A percentile compares a stretch with the other conserved stretches of the same genome.
Evolutionary conservation across 2,329 filamentous ascomycete genomes (phyloP).

Genomic region (Incumbomyces lentus): DNA sequence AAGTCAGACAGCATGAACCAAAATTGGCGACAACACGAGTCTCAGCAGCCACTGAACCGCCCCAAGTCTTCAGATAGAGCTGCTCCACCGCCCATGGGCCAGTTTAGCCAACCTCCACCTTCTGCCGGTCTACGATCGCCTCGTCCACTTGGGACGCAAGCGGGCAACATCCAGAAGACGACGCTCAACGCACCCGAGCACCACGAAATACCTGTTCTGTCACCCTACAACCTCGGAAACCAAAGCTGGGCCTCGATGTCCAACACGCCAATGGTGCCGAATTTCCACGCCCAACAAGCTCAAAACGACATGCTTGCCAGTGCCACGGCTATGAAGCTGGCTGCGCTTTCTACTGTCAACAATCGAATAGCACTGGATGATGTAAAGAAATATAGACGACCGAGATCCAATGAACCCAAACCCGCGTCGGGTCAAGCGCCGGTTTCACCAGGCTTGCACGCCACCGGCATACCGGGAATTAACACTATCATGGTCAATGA

Average conservation of each 20-base stretch:
- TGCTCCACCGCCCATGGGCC: conserved; percentile 60
- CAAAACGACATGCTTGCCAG: conserved; percentile 98
- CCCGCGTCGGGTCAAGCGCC: conserved; percentile 44
- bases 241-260: conserved; percentile 98
- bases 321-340: conserved; percentile 96
- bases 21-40: conserved; percentile 58
- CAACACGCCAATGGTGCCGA: conserved; percentile 89
- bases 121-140: conserved; percentile 73
- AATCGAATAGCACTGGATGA: conserved; percentile 96
- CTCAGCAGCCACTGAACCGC: conserved; percentile 44
- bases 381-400: conserved; percentile 87
- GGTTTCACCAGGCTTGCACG: conserved; percentile 56
- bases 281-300: conserved; percentile 55
- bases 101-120: conserved; percentile 76
- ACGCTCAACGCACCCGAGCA: conserved; percentile 66
- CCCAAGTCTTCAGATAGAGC: conserved; percentile 67
- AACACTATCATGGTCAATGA: conserved; percentile 94
- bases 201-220: conserved; percentile 72
- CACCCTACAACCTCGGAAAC: conserved; percentile 64
- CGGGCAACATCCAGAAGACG: conserved; percentile 69
- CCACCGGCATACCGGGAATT: conserved; percentile 53
- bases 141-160: conserved; percentile 52
- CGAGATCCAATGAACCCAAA: conserved; percentile 70
- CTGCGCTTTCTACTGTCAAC: conserved; percentile 92
- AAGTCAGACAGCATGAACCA: conserved; percentile 46